Base-by-base conservation (phyloP, 2,329 filamentous ascomycete species). In the Talaromyces marneffei region DNA sequence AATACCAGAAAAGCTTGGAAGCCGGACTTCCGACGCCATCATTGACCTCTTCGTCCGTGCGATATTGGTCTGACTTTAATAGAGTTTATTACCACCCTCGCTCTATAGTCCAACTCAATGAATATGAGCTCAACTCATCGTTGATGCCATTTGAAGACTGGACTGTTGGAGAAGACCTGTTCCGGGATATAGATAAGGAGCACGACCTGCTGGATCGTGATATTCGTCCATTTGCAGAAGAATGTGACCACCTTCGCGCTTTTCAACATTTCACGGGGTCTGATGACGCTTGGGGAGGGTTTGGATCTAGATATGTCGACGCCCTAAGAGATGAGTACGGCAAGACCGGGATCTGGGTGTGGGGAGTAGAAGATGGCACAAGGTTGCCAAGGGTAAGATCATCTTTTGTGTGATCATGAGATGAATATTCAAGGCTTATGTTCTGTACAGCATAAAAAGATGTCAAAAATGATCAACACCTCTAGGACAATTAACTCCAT, bases 11-110 rank as follows among this genome's bases (percentile, higher is more conserved):
- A 69, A 88, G 86, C 65, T 84, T 97, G 2, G 90, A 97, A 67
- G 77, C 85, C 31, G 92, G 91, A 23, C 72, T 83, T 4, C 74
- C 83, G 2, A 81, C 87, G 5, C 84, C 89, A 0, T 77, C 80
- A 57, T 81, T 96, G 20, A 88, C 83, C 1, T 81, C 86, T 1
- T 83, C 86, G 6, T 83, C 85, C 10, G 89, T 97, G n/a, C 85
- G 91, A 59, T 97, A 94, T 77, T 99, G 94, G 93, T 96, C 92
- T 33, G 94, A 99, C 75, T 97, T 92, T 75, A 95, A 91, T 67
- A 86, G 91, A 27, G 84, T 94, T n/a, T 99, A 87, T 75, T 97
- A 90, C 72, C 92, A 97, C 72, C 94, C 94, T 8, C 86, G 85
- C 59, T 96, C 92, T 12, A 85, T 96, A 59, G 82, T 96, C 9